Conservation (phyloP, 2,329 filamentous ascomycete genomes). For the Talaromyces piceae region DNA sequence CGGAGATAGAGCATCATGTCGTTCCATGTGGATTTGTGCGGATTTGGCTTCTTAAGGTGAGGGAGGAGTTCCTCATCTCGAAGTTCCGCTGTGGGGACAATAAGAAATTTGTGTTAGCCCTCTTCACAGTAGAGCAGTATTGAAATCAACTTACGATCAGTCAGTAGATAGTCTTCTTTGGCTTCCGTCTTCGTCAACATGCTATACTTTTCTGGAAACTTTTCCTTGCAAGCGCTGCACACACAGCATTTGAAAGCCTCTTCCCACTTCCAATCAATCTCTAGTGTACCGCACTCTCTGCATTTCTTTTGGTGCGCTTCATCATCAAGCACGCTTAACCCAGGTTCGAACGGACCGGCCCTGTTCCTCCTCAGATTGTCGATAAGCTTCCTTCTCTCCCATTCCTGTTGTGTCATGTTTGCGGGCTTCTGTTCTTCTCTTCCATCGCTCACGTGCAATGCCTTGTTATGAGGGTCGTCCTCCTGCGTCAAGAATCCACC, state of each 20-base stretch:
- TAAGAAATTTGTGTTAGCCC: slow-evolving; percentile 3
- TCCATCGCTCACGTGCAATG: slow-evolving; percentile 52
- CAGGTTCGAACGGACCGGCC: slow-evolving; percentile 79
- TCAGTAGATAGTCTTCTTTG: slow-evolving; percentile 88
- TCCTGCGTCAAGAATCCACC: slow-evolving; percentile 87
- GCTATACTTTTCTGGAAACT: slow-evolving; percentile 84
- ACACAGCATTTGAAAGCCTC: slow-evolving; percentile 70
- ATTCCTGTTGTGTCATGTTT: slow-evolving; percentile 83
- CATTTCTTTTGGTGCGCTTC: slow-evolving; percentile 64
- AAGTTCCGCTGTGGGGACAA: slow-evolving; percentile 73
- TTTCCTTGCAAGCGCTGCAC: slow-evolving; percentile 82
- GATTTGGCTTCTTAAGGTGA: slow-evolving; percentile 82
- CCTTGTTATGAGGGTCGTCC: slow-evolving; percentile 85
- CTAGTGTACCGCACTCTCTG: slow-evolving; percentile 70
- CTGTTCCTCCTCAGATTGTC: slow-evolving; percentile 64
- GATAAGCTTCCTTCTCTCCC: slow-evolving; percentile 76
- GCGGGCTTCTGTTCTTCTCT: slow-evolving; percentile 62
- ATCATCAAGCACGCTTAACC: slow-evolving; percentile 65
- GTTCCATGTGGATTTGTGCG: slow-evolving; percentile 92
- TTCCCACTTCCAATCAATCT: slow-evolving; percentile 94
- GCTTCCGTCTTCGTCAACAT: slow-evolving; percentile 95
- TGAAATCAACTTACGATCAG: slow-evolving; percentile 59
- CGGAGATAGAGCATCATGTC: slow-evolving; percentile 98
- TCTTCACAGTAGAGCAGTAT: background rate
- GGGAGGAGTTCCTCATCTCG: slow-evolving; percentile 79